phyloP scores from a whole-genome alignment of 441 rosid species.

The Rhodomyrtus psidioides region DNA sequence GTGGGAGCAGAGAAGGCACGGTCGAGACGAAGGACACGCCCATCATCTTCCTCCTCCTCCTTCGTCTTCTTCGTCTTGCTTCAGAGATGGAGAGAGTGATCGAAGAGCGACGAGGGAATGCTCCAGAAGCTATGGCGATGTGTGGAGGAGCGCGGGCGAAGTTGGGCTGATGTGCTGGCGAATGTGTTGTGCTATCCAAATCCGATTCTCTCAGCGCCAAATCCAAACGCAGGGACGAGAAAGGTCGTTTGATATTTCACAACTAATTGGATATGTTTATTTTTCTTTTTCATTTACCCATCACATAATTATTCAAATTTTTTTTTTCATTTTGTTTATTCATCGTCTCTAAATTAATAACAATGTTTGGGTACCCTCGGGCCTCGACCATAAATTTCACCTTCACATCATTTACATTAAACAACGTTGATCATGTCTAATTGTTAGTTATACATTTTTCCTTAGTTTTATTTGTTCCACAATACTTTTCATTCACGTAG shows the following conservation, averaged over 20 bases:
- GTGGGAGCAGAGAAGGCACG: constrained; percentile 31
- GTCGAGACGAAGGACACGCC: constrained; percentile 54
- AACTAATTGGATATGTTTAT: too few species aligned
- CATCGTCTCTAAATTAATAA: neutral
- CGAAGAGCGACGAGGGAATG: neutral
- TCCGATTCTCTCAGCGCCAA: neutral
- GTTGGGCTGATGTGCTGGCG: neutral
- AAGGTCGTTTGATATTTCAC: neutral
- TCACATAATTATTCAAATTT: too few species aligned
- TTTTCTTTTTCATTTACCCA: too few species aligned
- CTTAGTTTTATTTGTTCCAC: too few species aligned
- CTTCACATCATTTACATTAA: neutral
- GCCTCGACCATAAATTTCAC: neutral
- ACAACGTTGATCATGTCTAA: neutral
- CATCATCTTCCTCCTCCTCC: neutral
- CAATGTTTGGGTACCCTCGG: neutral
- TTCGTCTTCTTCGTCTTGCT: neutral
- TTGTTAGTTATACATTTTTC: too few species aligned
- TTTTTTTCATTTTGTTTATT: too few species aligned
- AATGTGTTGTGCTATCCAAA: neutral
- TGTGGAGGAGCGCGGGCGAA: neutral
- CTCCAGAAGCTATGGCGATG: neutral
- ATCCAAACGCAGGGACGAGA: neutral
- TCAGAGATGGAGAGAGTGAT: neutral
- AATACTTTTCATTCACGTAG: too few species aligned